Base-by-base conservation (phyloP, 225 moss, liverwort and hornwort species). In the Rhytidiadelphus loreus region DNA sequence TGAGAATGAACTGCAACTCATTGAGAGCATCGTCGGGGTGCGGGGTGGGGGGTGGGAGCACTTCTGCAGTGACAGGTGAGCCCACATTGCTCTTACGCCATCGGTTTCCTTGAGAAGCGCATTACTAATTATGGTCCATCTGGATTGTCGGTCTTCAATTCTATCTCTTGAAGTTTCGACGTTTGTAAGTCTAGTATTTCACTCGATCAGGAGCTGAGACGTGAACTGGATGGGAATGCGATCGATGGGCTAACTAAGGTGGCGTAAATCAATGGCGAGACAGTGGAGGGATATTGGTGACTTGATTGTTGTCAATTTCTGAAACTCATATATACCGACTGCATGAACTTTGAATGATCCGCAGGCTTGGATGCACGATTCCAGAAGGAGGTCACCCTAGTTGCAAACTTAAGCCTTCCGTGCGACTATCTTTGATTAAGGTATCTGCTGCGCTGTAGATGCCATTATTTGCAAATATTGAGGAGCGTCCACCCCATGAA, bases 1-100 rank as follows among this genome's bases (percentile, higher is more conserved):
- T 83, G 97, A 96, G 90, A 97, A 95, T 92, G 97, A 97, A 85
- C 94, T 96, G 59, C 98, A 99, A 85, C 92, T 97, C 23, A 92
- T 96, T 80, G 97, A 99, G 79, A 99, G 96, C 87, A 95, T 96
- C n/a, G 96, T 95, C 10, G 88, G 97, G 77, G 97, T 4, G 97
- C 89, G 97, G 6, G 18, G 35, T 37, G 2, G 66, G 20, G 11
- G 68, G 6, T 94, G 56, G 97, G 15, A 52, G 95, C 77, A 93
- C 94, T 57, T 96, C 96, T 76, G 92, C 93, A 6, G 95, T 99
- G 95, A 85, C 98, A 73, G 96, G 97, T 95, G 91, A 61, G 85
- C 71, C 53, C 76, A 30, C 81, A n/a, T 53, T 57, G 53, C 70
- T 29, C 65, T 28, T 52, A 37, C 44, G 7, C 72, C 37, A 7